phyloP scores from a whole-genome alignment of 306 rosid species.

The Oemleria cerasiformis region DNA sequence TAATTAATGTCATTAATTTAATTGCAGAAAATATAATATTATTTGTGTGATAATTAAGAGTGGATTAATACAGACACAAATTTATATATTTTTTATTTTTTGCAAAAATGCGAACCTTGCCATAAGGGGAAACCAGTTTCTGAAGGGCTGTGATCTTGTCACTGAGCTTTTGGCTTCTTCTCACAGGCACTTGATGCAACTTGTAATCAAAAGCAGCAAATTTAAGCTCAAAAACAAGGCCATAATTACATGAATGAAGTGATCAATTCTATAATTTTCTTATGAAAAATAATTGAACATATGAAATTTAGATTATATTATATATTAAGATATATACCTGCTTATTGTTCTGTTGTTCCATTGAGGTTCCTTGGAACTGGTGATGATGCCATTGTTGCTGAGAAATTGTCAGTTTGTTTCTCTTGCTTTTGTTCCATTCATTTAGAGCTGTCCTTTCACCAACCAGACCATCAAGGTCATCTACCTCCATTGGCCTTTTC shows the following conservation, averaged over 20 bases:
- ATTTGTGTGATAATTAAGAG: too few relatives aligned
- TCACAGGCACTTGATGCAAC: conserved; percentile 34
- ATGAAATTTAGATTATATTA: too few relatives aligned
- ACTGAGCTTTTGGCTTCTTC: conserved; percentile 66
- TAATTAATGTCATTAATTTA: not conserved
- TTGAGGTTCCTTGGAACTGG: conserved; percentile 13
- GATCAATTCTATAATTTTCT: not conserved
- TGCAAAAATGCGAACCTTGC: conserved; percentile 45
- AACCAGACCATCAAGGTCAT: conserved; percentile 2
- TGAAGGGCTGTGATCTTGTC: conserved; percentile 68
- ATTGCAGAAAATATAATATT: not conserved
- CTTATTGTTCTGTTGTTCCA: conserved; percentile 24
- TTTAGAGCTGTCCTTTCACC: conserved; percentile 21
- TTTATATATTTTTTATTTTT: too few relatives aligned
- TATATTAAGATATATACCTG: conserved; percentile 25
- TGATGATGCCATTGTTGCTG: conserved; percentile 34
- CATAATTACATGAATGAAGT: not conserved
- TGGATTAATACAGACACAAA: too few relatives aligned
- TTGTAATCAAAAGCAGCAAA: not conserved
- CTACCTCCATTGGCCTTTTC: conserved; percentile 44
- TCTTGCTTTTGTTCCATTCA: conserved; percentile 22
- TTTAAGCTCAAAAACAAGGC: conserved; percentile 1
- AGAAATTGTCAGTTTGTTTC: conserved; percentile 28
- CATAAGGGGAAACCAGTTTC: conserved; percentile 81
- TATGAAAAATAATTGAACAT: not conserved